Evolutionary conservation across 495 filamentous ascomycete genomes (phyloP).

Genomic region (Pyrenopolyporus hunteri): DNA sequence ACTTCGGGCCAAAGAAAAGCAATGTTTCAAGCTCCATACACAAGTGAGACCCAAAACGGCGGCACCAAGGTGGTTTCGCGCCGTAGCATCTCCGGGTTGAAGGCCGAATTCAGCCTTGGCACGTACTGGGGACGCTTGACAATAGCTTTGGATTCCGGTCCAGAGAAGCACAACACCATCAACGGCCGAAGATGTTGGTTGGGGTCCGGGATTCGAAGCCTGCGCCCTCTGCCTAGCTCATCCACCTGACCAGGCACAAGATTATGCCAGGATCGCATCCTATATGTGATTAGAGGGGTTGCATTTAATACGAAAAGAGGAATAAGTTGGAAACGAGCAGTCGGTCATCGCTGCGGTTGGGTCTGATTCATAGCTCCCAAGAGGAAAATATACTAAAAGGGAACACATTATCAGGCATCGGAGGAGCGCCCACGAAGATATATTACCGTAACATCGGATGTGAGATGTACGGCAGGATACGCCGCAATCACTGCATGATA

Average conservation of each 20-base stretch:
- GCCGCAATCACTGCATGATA: conserved; percentile 8
- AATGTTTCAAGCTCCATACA: conserved; percentile 1
- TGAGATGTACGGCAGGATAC: conserved; percentile 15
- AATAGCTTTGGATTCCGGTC: conserved; percentile 9
- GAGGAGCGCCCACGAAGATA: conserved; percentile 9
- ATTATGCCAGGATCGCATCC: conserved; percentile 30
- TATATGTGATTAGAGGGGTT: conserved; percentile 24
- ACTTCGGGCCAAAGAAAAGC: conserved; percentile 11
- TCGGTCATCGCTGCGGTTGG: conserved; percentile 7
- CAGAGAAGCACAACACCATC: conserved; percentile 8
- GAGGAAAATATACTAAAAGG: conserved; percentile 4
- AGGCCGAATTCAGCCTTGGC: conserved; percentile 13
- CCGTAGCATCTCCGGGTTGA: conserved; percentile 14
- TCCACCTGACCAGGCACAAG: conserved; percentile 33
- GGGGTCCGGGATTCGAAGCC: conserved; percentile 30
- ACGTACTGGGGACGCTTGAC: conserved; percentile 2
- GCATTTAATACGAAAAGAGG: conserved; percentile 21
- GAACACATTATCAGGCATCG: conserved; percentile 4
- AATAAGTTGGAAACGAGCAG: conserved; percentile 7
- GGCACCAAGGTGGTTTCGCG: conserved; percentile 1
- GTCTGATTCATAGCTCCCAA: not conserved
- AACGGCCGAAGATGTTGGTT: conserved; percentile 29
- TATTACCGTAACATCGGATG: conserved; percentile 24
- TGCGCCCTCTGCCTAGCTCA: conserved; percentile 35
- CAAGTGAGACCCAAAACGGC: conserved; percentile 8